Conservation (phyloP, 768 basidiomycete species). For the Tylopilus balloui region DNA sequence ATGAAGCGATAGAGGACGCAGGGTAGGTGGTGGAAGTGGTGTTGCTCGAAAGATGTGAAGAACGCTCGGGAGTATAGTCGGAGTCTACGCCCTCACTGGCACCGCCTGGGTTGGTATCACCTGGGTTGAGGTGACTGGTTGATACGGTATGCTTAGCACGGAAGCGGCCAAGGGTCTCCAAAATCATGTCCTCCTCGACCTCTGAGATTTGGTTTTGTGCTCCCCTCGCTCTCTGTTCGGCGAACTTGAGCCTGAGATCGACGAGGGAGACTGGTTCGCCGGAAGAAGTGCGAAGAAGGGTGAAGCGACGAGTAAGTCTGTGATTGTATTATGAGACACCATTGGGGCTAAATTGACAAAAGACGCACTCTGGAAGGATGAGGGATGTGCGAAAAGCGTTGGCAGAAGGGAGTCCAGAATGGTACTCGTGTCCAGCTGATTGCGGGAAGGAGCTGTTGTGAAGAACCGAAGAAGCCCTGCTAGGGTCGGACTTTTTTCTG, state of each 20-base stretch:
- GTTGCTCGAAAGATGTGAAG: conserved; percentile 36
- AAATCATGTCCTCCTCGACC: conserved; percentile 81
- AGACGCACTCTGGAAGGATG: conserved; percentile 77
- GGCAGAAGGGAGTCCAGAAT: conserved; percentile 59
- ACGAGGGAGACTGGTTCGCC: conserved; percentile 65
- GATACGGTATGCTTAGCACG: conserved; percentile 34
- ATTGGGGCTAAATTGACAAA: conserved; percentile 6
- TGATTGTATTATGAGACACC: conserved; percentile 14
- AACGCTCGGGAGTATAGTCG: conserved; percentile 31
- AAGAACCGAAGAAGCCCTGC: conserved; percentile 45
- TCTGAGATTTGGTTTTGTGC: conserved; percentile 66
- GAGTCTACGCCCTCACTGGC: conserved; percentile 25
- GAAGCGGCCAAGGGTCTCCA: conserved; percentile 64
- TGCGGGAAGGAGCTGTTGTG: conserved; percentile 29
- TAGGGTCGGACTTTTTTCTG: conserved; percentile 75
- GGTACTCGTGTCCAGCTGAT: conserved; percentile 35
- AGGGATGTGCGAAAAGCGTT: conserved; percentile 84
- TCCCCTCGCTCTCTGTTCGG: conserved; percentile 71
- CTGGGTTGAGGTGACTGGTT: conserved; percentile 15
- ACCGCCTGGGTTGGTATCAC: conserved; percentile 16
- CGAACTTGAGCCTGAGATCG: conserved; percentile 60
- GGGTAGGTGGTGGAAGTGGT: conserved; percentile 34
- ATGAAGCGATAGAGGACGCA: conserved; percentile 37
- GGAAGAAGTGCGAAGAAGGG: conserved; percentile 64
- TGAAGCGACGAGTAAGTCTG: conserved; percentile 80